These are phyloP conservation scores for Beauveria varroae DNA, from an alignment of 2,329 filamentous ascomycete species.

Conservation along the genomic window DNA sequence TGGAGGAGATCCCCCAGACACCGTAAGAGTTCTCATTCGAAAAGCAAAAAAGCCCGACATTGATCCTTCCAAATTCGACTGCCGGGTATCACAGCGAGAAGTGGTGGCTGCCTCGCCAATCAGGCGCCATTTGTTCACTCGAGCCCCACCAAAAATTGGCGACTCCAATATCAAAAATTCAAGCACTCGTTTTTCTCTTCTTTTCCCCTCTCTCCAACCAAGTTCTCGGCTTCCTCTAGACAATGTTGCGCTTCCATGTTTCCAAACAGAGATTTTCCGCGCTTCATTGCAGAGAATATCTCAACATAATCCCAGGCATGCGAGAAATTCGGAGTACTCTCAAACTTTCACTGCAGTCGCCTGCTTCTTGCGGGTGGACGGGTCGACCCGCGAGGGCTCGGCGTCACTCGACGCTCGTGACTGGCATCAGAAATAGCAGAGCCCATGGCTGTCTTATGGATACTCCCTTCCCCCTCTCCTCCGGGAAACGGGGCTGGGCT, in stretches of 20 bases:
- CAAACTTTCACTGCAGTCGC: conserved; percentile 45
- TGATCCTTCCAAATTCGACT: not conserved
- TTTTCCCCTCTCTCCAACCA: conserved; percentile 14
- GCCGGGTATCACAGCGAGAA: not conserved
- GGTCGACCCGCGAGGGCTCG: conserved; percentile 73
- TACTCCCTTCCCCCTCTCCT: conserved; percentile 9
- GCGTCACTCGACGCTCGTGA: conserved; percentile 69
- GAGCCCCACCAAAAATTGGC: conserved; percentile 4
- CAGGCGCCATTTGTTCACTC: not conserved
- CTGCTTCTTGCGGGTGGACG: conserved; percentile 34
- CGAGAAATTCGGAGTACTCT: conserved; percentile 76
- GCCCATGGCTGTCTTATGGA: conserved; percentile 24
- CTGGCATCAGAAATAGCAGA: conserved; percentile 82
- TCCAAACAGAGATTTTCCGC: conserved; percentile 13
- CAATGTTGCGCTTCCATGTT: conserved; percentile 18
- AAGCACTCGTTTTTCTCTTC: not conserved
- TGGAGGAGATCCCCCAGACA: too few relatives aligned
- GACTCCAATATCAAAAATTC: conserved; percentile 11
- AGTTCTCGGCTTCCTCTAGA: conserved; percentile 13
- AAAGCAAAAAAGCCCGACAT: not conserved
- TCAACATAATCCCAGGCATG: conserved; percentile 7
- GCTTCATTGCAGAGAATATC: conserved; percentile 1
- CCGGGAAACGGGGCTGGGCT: conserved; percentile 22
- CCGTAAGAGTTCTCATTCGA: too few relatives aligned
- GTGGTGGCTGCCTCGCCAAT: not conserved